Base-by-base conservation (phyloP, 2,329 filamentous ascomycete genomes). In the Trichophyton benhamiae region DNA sequence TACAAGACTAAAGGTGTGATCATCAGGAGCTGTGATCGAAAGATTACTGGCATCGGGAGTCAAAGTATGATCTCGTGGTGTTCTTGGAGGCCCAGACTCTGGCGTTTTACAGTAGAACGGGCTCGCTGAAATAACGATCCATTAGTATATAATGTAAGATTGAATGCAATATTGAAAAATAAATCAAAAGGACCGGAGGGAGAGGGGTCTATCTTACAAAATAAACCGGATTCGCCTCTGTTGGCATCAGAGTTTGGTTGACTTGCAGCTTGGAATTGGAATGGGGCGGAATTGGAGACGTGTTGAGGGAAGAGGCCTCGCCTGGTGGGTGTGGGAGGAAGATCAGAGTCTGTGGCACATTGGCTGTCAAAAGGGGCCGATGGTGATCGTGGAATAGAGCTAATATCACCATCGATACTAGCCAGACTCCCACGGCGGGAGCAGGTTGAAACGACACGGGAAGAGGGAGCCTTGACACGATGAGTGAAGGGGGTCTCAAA, bases 261-360 rank as follows among this genome's bases (percentile, higher is more conserved):
- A 6, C 17, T 36, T n/a, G 52, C 8, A 20, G 52, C 27, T 55
- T 55, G 52, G 27, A 55, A 36, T 20, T 55, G 52, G 13, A 55
- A 59, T 48, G 53, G 59, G 20, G 72, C 65, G 52, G 61, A 61
- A 41, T 63, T 59, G 27, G 69, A 60, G 52, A 64, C 57, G 62
- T 63, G 57, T 65, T 63, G 63, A 64, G 66, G 60, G 65, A 65
- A 60, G 71, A 71, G 67, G 72, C 70, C 65, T 64, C 74, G 73
- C 74, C 96, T 97, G 0, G 94, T 97, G 0, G 94, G 94, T 1
- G 94, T 99, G 0, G 92, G 91, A n/a, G 92, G 91, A 62, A 92
- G 79, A 58, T 96, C 91, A 44, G 77, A 80, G 62, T 91, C 89
- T 17, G 76, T 78, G 60, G 80, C 79, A 3, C 76, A 73, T 67